Base-by-base conservation (phyloP, 176 grass and related monocot species). In the Luzula sylvatica region DNA sequence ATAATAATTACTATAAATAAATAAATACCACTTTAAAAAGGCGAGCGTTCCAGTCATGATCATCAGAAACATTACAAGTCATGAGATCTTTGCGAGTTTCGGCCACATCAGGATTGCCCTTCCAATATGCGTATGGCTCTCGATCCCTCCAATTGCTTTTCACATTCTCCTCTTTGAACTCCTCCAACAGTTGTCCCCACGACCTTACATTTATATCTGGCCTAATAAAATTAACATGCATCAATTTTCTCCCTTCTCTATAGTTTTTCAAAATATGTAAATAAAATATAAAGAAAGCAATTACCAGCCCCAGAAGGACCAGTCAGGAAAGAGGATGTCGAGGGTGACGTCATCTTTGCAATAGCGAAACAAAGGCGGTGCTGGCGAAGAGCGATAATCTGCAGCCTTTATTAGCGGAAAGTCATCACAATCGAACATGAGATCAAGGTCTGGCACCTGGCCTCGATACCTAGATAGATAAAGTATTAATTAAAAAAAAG, bases 291-390 rank as follows among this genome's bases (percentile, higher is more conserved):
- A 23, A 14, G 1, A n/a, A 46, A 60, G 23, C 22, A 58, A 60
- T 71, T 88, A 95, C 89, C 89, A 95, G 28, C 89, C 80, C 89
- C 89, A 88, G 80, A 95, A 95, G 58, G 89, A 78, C 89, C 83
- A 95, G 23, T 95, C 89, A 3, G 83, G 89, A 59, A 95, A 88
- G 20, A 88, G 72, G 12, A 95, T 46, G 25, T 95, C 89, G 15
- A 88, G 72, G 1, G 83, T 82, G 15, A 72, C 65, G 11, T 84
- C 51, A 58, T 95, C 73, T 7, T 71, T 81, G 28, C 89, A 95
- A 65, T 95, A 95, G 7, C 79, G 84, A 29, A 95, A 95, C 67
- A 95, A 61, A 8, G 83, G 83, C 0, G 83, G 89, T 55, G 9
- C 48, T 8, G 46, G 76, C 71, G 46, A 70, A 67, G 39, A 62